These are phyloP conservation scores for Aegilops speltoides DNA, from an alignment of 176 grass and related monocot genomes.

Conservation along the genomic window DNA sequence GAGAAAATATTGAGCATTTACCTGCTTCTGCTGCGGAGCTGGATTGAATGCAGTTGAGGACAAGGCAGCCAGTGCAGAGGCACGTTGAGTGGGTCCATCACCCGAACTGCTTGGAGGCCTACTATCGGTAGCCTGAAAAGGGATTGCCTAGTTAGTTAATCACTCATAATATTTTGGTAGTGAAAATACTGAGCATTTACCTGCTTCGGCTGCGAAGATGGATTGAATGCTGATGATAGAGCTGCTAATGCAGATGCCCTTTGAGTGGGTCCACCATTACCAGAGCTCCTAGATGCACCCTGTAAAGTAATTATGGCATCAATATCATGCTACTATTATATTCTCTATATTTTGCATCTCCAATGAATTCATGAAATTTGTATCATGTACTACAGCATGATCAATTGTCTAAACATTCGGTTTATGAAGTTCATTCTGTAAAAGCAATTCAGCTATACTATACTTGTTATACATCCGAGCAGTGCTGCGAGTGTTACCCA, in stretches of 20 bases:
- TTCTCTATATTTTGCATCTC: constrained; percentile 24
- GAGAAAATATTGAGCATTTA: constrained; percentile 1
- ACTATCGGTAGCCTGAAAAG: constrained; percentile 50
- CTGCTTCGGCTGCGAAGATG: constrained; percentile 47
- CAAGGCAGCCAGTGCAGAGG: constrained; percentile 83
- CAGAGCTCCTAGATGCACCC: constrained; percentile 45
- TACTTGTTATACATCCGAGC: no score
- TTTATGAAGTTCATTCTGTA: no score
- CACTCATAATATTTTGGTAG: not conserved
- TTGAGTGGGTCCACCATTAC: constrained; percentile 76
- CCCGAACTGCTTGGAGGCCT: constrained; percentile 50
- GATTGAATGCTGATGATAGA: constrained; percentile 88
- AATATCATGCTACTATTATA: constrained; percentile 4
- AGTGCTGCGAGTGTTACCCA: no score
- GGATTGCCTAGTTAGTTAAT: not conserved
- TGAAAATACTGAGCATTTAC: constrained; percentile 11
- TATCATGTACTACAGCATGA: not conserved
- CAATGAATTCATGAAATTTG: not conserved
- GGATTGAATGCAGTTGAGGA: constrained; percentile 73
- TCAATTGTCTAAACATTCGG: not conserved
- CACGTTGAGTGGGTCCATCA: constrained; percentile 74
- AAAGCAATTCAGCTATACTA: no score
- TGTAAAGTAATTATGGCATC: constrained; percentile 30
- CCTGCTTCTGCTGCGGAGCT: constrained; percentile 43
- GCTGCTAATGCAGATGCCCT: constrained; percentile 88